phyloP scores from a whole-genome alignment of 768 basidiomycete genomes.

The Naematelia encephala region DNA sequence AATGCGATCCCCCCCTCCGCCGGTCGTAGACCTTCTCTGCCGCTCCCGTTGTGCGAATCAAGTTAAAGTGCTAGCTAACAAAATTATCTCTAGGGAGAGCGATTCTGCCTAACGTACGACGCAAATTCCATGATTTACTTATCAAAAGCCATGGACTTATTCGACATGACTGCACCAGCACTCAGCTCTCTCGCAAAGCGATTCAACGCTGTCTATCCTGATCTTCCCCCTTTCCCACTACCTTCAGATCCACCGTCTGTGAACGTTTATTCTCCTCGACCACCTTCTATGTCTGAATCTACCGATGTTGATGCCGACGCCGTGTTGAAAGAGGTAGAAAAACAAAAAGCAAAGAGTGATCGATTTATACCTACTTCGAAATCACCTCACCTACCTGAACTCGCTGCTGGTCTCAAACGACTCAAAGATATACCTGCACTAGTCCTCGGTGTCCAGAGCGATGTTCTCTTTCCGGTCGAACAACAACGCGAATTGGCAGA shows the following conservation, averaged over 20 bases:
- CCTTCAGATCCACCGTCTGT: conserved; percentile 34
- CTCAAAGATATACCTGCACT: conserved; percentile 74
- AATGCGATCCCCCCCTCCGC: neutral
- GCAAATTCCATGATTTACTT: conserved; percentile 98
- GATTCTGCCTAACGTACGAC: conserved; percentile 97
- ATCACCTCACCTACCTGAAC: conserved; percentile 68
- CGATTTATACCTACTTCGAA: conserved; percentile 52
- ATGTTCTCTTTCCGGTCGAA: conserved; percentile 94
- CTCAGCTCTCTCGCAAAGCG: conserved; percentile 61
- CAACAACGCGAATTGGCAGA: conserved; percentile 94
- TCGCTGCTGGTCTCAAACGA: conserved; percentile 73
- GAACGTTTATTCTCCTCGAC: conserved; percentile 33
- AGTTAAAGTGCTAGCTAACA: too few species aligned
- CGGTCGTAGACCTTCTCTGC: neutral
- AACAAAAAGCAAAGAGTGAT: conserved; percentile 13
- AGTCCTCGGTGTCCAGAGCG: conserved; percentile 90
- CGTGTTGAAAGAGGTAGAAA: conserved; percentile 20
- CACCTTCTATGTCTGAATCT: neutral
- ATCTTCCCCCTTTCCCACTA: conserved; percentile 41
- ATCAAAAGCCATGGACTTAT: conserved; percentile 98
- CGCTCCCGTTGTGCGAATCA: neutral
- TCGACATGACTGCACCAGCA: conserved; percentile 83
- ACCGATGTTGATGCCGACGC: conserved; percentile 6
- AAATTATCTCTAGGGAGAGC: conserved; percentile 65
- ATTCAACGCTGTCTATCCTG: conserved; percentile 38